These are phyloP conservation scores for Sclerotinia sclerotiorum DNA, from an alignment of 2,329 filamentous ascomycete species.

Conservation along the genomic window DNA sequence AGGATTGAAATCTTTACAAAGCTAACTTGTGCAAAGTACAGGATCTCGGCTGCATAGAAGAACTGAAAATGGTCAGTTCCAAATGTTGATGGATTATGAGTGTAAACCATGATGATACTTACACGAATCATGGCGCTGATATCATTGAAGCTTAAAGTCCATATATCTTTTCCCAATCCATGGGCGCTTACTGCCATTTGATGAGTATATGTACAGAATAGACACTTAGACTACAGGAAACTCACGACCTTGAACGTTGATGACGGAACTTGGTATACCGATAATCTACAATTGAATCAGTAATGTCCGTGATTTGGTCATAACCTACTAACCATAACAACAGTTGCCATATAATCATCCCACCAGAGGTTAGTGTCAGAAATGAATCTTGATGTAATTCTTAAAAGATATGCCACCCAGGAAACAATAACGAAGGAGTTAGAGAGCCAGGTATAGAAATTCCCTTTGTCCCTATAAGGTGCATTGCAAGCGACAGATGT, in stretches of 20 bases:
- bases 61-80: slow-evolving; percentile 22
- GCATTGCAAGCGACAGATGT: slow-evolving; percentile 12
- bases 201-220: background rate
- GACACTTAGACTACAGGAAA: background rate
- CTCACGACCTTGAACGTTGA: slow-evolving; percentile 19
- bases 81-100: background rate
- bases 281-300: background rate
- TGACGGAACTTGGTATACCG: slow-evolving; percentile 15
- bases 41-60: slow-evolving; percentile 28
- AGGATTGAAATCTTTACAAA: slow-evolving; percentile 28
- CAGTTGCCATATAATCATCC: slow-evolving; percentile 15
- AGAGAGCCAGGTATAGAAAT: slow-evolving; percentile 4
- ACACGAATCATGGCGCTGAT: slow-evolving; percentile 27
- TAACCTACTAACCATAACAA: slow-evolving; percentile 13
- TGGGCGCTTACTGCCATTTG: slow-evolving; percentile 21
- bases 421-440: slow-evolving; percentile 13
- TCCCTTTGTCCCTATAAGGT: slow-evolving; percentile 2
- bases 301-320: background rate
- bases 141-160: slow-evolving; percentile 25
- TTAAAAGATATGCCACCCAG: slow-evolving; percentile 10
- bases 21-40: slow-evolving; percentile 27
- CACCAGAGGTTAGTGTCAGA: slow-evolving; percentile 9
- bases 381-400: slow-evolving; percentile 5
- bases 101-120: slow-evolving; percentile 7
- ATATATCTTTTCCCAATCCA: slow-evolving; percentile 30